Evolutionary conservation across 192 early-diverging fungal genomes (phyloP), one percentile per base, ranked within the genome.

Genomic region (Pilobolus umbonatus): DNA sequence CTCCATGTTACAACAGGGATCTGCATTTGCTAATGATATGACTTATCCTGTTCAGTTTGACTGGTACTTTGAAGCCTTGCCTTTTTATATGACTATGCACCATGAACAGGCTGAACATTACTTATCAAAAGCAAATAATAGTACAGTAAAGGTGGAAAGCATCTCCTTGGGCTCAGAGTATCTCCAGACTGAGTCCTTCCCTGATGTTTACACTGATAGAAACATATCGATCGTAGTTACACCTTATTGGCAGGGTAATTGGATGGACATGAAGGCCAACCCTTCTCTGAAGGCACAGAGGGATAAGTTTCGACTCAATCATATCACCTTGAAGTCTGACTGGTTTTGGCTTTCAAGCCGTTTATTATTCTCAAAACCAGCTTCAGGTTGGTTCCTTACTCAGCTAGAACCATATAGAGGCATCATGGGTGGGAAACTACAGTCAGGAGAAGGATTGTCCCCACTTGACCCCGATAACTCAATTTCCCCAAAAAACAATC

Each of bases 281-380:
- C 46, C 54, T 4, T 15, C 12, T 4, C 49, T 64, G 55, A 19
- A 38, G 9, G 14, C 11, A 8, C 8, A 19, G 24, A 2, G 62
- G 14, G 62, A 38, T 42, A 57, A 47, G 15, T 64, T 57, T 30
- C 45, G 47, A 29, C 19, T 64, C 8, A 50, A 57, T 12, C 44
- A 50, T 21, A 25, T 64, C 4, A 29, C 9, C 4, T 14, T 15
- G 7, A 29, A 53, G 31, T 64, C 62, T 15, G 67, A 68, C 26
- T 68, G 67, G 67, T 68, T 68, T 59, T 57, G 47, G 55, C 28
- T 68, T 22, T 55, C 60, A 2, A 34, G 50, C 15, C 60, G 55
- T 28, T 58, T 68, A 14, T 44, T 68, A 0, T 65, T 65, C 24
- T 46, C 53, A 28, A 62, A 43, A 22, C 67, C 67, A 10, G 32